These are phyloP conservation scores for Kodamaea laetipori DNA, from an alignment of 805 yeast species.

Conservation along the genomic window DNA sequence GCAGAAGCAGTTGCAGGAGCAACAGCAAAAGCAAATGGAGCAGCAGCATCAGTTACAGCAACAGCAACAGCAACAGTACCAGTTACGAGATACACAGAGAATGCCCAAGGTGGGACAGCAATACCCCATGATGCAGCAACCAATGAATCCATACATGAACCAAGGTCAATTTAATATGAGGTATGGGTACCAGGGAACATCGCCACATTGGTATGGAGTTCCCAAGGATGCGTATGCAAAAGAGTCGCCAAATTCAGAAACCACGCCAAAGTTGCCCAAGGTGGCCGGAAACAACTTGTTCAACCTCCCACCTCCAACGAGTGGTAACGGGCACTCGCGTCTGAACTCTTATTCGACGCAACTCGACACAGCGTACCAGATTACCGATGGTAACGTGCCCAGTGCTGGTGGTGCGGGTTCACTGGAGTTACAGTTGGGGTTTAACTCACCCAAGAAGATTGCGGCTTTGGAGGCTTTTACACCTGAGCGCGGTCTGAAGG, in stretches of 20 bases:
- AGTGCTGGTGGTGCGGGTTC: constrained; percentile 14
- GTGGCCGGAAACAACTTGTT: constrained; percentile 29
- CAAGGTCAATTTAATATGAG: constrained; percentile 13
- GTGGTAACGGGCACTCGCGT: constrained; percentile 28
- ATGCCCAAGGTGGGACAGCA: constrained; percentile 25
- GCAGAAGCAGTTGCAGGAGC: constrained; percentile 21
- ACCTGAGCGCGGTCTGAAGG: constrained; percentile 45
- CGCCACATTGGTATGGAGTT: constrained; percentile 27
- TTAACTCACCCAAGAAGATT: constrained; percentile 46
- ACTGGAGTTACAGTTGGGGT: constrained; percentile 37
- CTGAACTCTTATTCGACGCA: constrained; percentile 26
- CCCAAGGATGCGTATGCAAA: neutral
- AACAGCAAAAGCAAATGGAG: constrained; percentile 12
- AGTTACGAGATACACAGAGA: constrained; percentile 15
- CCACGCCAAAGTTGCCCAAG: constrained; percentile 37
- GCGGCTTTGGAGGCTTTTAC: constrained; percentile 46
- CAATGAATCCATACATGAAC: constrained; percentile 22
- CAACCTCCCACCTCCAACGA: constrained; percentile 30
- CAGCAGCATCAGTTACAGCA: constrained; percentile 9
- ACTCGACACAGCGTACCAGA: neutral
- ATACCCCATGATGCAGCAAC: constrained; percentile 16
- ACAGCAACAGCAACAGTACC: constrained; percentile 14
- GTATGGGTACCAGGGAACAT: constrained; percentile 21
- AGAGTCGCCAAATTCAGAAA: constrained; percentile 30
- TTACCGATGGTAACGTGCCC: constrained; percentile 15